Evolutionary conservation across 2,329 filamentous ascomycete genomes (phyloP).

Genomic region (Fusarium staphyleae): DNA sequence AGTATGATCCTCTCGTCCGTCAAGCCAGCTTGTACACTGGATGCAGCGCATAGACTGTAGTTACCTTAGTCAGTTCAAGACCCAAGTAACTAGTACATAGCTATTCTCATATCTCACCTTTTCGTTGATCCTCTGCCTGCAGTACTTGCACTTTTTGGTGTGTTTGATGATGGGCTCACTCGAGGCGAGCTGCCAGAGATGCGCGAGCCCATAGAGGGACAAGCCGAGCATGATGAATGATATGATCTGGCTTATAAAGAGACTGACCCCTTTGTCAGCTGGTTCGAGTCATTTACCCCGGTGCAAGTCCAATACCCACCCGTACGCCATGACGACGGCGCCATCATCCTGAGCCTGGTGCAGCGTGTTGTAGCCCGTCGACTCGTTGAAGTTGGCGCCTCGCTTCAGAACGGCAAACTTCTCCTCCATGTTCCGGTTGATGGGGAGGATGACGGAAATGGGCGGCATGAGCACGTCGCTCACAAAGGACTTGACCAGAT

Average conservation of each 20-base stretch:
- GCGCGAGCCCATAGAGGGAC: conserved; percentile 69
- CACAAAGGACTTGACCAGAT: conserved; percentile 75
- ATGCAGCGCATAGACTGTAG: conserved; percentile 53
- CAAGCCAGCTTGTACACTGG: conserved; percentile 60
- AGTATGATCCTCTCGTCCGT: conserved; percentile 54
- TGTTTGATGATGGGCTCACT: conserved; percentile 75
- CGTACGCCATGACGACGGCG: conserved; percentile 75
- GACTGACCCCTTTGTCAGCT: conserved; percentile 44
- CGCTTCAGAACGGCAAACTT: conserved; percentile 72
- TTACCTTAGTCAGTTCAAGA: conserved; percentile 19
- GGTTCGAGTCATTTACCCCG: too few relatives aligned
- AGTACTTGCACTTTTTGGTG: conserved; percentile 72
- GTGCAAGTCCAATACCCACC: conserved; percentile 51
- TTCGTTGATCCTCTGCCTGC: conserved; percentile 67
- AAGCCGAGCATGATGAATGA: conserved; percentile 72
- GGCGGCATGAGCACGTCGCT: conserved; percentile 74
- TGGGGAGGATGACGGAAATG: conserved; percentile 71
- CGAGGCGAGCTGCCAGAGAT: conserved; percentile 66
- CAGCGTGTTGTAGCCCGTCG: conserved; percentile 72
- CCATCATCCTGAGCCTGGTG: conserved; percentile 73
- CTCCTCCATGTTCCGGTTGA: conserved; percentile 75
- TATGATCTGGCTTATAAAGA: conserved; percentile 69
- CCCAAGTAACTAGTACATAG: too few relatives aligned
- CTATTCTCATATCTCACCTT: conserved; percentile 64
- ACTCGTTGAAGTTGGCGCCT: conserved; percentile 61